phyloP scores from a whole-genome alignment of 768 basidiomycete species.

The Mycena galopus region DNA sequence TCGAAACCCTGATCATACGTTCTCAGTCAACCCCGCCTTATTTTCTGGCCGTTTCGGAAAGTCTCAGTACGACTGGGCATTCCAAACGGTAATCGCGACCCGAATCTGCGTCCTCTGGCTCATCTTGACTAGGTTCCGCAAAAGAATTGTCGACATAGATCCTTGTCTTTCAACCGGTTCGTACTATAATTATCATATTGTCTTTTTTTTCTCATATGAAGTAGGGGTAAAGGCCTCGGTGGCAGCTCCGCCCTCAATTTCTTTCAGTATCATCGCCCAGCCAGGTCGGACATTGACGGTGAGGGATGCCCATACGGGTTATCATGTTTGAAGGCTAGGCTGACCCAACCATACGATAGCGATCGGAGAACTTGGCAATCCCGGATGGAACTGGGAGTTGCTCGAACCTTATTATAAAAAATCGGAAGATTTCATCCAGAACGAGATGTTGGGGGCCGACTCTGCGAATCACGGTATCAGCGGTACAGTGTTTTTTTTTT shows the following conservation, averaged over 20 bases:
- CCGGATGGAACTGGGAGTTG: slow-evolving; percentile 29
- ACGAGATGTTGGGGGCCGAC: neutral
- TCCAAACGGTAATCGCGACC: slow-evolving; percentile 30
- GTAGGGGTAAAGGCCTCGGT: slow-evolving; percentile 40
- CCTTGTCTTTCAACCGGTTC: slow-evolving; percentile 10
- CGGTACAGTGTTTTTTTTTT: neutral
- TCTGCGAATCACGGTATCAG: neutral
- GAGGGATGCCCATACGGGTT: neutral
- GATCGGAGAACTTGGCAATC: slow-evolving; percentile 11
- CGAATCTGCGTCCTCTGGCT: neutral
- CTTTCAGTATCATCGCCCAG: slow-evolving; percentile 33
- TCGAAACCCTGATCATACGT: neutral
- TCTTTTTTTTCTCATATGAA: neutral
- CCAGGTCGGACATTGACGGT: slow-evolving; percentile 38
- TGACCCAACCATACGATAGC: neutral
- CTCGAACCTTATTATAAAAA: slow-evolving; percentile 18
- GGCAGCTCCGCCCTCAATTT: slow-evolving; percentile 39
- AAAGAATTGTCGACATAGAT: slow-evolving; percentile 13
- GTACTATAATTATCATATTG: neutral
- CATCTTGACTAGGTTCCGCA: slow-evolving; percentile 27
- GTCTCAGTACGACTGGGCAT: slow-evolving; percentile 40
- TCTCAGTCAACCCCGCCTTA: slow-evolving; percentile 20
- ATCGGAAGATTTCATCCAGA: slow-evolving; percentile 8
- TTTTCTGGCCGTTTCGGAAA: slow-evolving; percentile 35
- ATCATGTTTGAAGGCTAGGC: neutral